Evolutionary conservation across 2,329 filamentous ascomycete genomes (phyloP).

Genomic region (Cladosporium sphaerospermum): DNA sequence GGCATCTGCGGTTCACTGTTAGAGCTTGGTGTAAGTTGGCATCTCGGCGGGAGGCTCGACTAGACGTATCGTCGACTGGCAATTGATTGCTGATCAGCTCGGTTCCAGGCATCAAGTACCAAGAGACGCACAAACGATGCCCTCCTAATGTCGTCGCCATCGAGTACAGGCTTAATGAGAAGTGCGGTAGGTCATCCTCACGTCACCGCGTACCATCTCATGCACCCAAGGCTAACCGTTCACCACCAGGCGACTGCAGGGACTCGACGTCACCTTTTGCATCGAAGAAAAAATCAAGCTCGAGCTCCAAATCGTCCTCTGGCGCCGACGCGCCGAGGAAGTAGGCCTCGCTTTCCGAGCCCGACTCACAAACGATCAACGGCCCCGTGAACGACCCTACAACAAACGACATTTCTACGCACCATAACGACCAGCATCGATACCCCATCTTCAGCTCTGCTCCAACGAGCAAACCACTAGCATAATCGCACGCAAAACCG

Average conservation of each 20-base stretch:
- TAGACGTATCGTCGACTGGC: neutral
- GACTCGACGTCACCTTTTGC: conserved; percentile 9
- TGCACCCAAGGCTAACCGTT: neutral
- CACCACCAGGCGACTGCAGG: conserved; percentile 12
- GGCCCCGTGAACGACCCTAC: too few relatives aligned
- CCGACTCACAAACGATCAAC: neutral
- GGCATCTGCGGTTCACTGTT: conserved; percentile 50
- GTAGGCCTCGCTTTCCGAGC: neutral
- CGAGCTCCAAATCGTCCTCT: neutral
- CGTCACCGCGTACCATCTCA: too few relatives aligned
- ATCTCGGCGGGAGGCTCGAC: neutral
- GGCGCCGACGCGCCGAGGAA: conserved; percentile 1
- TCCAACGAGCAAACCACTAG: too few relatives aligned
- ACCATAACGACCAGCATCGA: too few relatives aligned
- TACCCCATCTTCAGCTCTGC: too few relatives aligned
- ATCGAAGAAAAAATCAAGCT: neutral
- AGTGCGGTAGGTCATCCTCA: conserved; percentile 35
- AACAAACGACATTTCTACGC: too few relatives aligned
- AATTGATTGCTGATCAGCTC: neutral
- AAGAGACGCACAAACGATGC: conserved; percentile 51
- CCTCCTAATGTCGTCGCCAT: conserved; percentile 50
- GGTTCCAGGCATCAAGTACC: conserved; percentile 36
- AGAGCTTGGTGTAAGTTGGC: conserved; percentile 47
- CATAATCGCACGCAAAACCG: too few relatives aligned
- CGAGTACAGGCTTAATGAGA: conserved; percentile 45